A percentile compares a stretch with the other conserved stretches of the same genome.
Conservation (phyloP, 192 early-diverging fungal genomes). For the Kappamyces sp. region DNA sequence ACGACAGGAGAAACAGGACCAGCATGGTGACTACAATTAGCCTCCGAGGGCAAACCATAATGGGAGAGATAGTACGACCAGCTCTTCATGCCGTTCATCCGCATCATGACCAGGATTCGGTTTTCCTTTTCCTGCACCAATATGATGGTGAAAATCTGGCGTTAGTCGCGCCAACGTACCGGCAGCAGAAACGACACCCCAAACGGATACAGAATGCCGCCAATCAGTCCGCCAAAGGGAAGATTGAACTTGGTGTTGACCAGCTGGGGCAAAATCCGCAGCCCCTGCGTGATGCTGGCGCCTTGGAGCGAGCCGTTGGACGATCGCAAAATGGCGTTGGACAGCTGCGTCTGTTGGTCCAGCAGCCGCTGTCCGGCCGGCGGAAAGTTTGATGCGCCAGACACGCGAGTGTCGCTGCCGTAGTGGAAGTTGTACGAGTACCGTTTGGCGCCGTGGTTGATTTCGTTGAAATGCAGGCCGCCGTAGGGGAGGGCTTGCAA, state of each 20-base stretch:
- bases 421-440: slow-evolving; percentile 22
- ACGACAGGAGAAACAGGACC: slow-evolving; percentile 54
- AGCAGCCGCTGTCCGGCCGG: slow-evolving; percentile 41
- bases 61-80: slow-evolving; percentile 10
- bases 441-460: slow-evolving; percentile 17
- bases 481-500: slow-evolving; percentile 28
- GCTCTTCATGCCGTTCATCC: slow-evolving; percentile 15
- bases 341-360: slow-evolving; percentile 34
- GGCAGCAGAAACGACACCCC: slow-evolving; percentile 66
- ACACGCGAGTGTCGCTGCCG: slow-evolving; percentile 41
- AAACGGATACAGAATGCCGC: slow-evolving; percentile 63
- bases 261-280: slow-evolving; percentile 53
- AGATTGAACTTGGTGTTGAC: slow-evolving; percentile 39
- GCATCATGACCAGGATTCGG: slow-evolving; percentile 38
- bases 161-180: not conserved
- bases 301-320: slow-evolving; percentile 32
- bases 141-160: slow-evolving; percentile 55
- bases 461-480: slow-evolving; percentile 23
- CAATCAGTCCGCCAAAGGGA: slow-evolving; percentile 49
- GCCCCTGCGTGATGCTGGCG: slow-evolving; percentile 55
- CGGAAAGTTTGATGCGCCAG: slow-evolving; percentile 44
- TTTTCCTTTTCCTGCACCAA: slow-evolving; percentile 70
- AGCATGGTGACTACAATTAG: slow-evolving; percentile 51
- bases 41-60: slow-evolving; percentile 1
- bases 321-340: slow-evolving; percentile 29